A percentile compares a stretch with the other conserved stretches of the same genome.
These are phyloP conservation scores for Cutaneotrichosporon dermatis DNA, from an alignment of 1,284 basidiomycete genomes.

Conservation along the genomic window DNA sequence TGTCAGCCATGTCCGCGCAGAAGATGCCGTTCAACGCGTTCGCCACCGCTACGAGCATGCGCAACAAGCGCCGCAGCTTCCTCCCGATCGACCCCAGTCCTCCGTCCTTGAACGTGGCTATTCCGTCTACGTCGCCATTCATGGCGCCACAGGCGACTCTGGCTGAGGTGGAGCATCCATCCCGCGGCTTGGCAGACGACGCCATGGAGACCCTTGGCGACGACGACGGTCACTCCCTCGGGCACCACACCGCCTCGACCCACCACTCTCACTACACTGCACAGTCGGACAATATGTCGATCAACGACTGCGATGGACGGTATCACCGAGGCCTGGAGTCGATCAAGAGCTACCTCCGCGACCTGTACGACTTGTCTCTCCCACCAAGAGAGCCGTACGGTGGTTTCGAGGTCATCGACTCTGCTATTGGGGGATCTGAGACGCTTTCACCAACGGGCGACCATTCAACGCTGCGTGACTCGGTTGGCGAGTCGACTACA, in stretches of 20 bases:
- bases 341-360: slow-evolving; percentile 89
- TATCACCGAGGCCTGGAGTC: slow-evolving; percentile 63
- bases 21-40: not conserved
- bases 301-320: slow-evolving; percentile 24
- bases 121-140: slow-evolving; percentile 62
- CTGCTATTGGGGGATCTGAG: not conserved
- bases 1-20: not conserved
- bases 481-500: slow-evolving; percentile 11
- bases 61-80: slow-evolving; percentile 70
- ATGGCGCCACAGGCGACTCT: slow-evolving; percentile 38
- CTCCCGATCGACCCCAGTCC: slow-evolving; percentile 64
- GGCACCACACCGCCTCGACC: not conserved
- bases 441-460: not conserved
- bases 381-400: slow-evolving; percentile 40
- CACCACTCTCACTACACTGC: not conserved
- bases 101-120: slow-evolving; percentile 48
- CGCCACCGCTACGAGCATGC: not conserved
- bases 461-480: slow-evolving; percentile 4
- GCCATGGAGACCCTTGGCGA: slow-evolving; percentile 19
- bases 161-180: slow-evolving; percentile 6
- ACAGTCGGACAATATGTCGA: slow-evolving; percentile 10
- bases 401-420: slow-evolving; percentile 38
- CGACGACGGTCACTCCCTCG: slow-evolving; percentile 14
- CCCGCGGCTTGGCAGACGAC: slow-evolving; percentile 4
- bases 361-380: slow-evolving; percentile 77